A percentile compares a stretch with the other conserved stretches of the same genome.
Conservation (phyloP, 1,284 basidiomycete genomes). For the Malassezia caprae region DNA sequence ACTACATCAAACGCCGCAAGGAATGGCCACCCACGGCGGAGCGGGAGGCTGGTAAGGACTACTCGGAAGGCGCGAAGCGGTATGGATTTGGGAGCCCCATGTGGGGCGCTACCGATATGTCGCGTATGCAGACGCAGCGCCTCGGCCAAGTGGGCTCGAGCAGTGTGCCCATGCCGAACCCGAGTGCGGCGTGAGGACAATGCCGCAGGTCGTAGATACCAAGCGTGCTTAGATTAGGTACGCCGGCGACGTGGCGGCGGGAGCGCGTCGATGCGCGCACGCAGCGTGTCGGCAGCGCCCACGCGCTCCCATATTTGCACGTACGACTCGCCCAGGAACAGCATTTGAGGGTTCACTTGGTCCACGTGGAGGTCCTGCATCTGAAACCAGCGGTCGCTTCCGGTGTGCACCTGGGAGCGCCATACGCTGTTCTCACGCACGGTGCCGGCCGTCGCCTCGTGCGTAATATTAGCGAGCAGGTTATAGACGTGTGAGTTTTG, state of each 20-base stretch:
- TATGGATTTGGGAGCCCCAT: no score
- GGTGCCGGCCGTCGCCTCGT: slow-evolving; percentile 86
- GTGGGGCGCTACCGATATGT: no score
- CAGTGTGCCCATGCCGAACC: no score
- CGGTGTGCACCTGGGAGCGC: slow-evolving; percentile 75
- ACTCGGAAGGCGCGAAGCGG: no score
- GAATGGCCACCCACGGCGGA: no score
- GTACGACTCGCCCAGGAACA: slow-evolving; percentile 90
- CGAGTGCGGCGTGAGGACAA: no score
- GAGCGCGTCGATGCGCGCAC: neutral
- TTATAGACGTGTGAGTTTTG: slow-evolving; percentile 67
- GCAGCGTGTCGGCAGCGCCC: neutral
- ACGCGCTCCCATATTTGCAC: slow-evolving; percentile 52
- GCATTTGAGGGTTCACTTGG: slow-evolving; percentile 90
- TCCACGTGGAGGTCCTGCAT: slow-evolving; percentile 95
- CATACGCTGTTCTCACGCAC: slow-evolving; percentile 76
- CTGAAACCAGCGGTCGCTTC: slow-evolving; percentile 69
- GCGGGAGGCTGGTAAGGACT: no score
- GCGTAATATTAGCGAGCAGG: slow-evolving; percentile 86
- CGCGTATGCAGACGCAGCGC: no score
- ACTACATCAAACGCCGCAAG: no score
- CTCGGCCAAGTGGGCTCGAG: no score
- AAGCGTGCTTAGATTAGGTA: neutral
- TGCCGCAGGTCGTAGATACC: no score
- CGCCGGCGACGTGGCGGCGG: neutral